Evolutionary conservation across 1,284 basidiomycete species (phyloP).

Genomic region (Ustilago trichophora): DNA sequence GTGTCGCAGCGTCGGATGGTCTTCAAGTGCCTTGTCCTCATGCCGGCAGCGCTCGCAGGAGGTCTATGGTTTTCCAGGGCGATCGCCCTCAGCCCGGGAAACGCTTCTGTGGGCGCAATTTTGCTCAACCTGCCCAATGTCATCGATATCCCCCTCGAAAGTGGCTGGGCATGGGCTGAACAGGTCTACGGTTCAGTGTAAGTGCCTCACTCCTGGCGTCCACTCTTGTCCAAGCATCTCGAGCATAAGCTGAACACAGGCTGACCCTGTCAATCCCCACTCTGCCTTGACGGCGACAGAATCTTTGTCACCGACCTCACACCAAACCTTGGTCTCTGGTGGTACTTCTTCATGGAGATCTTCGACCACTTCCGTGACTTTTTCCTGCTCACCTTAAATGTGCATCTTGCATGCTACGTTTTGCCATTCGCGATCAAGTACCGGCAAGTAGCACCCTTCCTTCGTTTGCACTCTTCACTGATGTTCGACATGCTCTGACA

Average conservation of each 20-base stretch:
- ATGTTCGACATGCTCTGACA: not conserved
- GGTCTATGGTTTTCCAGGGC: slow-evolving; percentile 37
- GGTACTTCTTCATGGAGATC: slow-evolving; percentile 99
- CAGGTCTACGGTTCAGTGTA: slow-evolving; percentile 87
- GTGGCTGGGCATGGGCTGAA: slow-evolving; percentile 74
- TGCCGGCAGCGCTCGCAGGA: slow-evolving; percentile 22
- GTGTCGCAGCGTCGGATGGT: slow-evolving; percentile 20
- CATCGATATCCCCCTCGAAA: slow-evolving; percentile 69
- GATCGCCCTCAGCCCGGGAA: slow-evolving; percentile 27
- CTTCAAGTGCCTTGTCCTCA: slow-evolving; percentile 30
- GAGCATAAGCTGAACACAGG: too few relatives aligned
- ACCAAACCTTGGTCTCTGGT: slow-evolving; percentile 93
- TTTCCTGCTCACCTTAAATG: slow-evolving; percentile 92
- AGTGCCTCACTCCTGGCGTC: too few relatives aligned
- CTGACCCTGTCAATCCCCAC: too few relatives aligned
- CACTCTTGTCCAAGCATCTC: too few relatives aligned
- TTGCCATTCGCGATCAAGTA: slow-evolving; percentile 87
- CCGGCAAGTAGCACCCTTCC: slow-evolving; percentile 73
- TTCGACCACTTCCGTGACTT: slow-evolving; percentile 97
- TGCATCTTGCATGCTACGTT: slow-evolving; percentile 85
- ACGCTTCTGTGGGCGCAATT: slow-evolving; percentile 2
- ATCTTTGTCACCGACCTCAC: slow-evolving; percentile 71
- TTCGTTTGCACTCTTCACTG: too few relatives aligned
- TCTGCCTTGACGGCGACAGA: too few relatives aligned
- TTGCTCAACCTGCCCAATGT: slow-evolving; percentile 17